Evolutionary conservation across 768 basidiomycete genomes (phyloP).

Genomic region (Lentinula edodes): DNA sequence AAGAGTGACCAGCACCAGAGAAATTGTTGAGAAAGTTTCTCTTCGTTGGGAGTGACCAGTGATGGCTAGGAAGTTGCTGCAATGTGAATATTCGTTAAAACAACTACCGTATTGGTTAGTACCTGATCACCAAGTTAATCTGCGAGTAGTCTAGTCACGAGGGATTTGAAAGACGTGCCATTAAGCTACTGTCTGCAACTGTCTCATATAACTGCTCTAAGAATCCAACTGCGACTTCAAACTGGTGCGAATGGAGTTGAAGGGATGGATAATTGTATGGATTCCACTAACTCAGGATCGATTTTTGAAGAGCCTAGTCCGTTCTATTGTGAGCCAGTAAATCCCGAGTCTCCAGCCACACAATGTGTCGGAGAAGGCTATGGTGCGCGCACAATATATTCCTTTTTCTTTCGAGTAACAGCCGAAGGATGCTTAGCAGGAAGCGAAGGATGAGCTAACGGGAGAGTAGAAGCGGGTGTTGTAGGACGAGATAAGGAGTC

Average conservation of each 20-base stretch:
- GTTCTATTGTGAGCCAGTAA: conserved; percentile 39
- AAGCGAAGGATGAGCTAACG: conserved; percentile 34
- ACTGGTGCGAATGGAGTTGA: conserved; percentile 23
- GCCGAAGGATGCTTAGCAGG: conserved; percentile 41
- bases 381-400: conserved; percentile 18
- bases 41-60: conserved; percentile 20
- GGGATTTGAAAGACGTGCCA: conserved; percentile 49
- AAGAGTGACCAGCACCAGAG: conserved; percentile 24
- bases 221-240: conserved; percentile 92
- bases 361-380: conserved; percentile 44
- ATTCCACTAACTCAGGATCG: conserved; percentile 35
- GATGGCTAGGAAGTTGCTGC: conserved; percentile 56
- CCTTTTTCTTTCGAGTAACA: conserved; percentile 35
- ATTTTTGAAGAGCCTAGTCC: conserved; percentile 29
- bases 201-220: conserved; percentile 84
- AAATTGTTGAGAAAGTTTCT: conserved; percentile 7
- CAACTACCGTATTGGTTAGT: conserved; percentile 93
- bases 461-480: conserved; percentile 36
- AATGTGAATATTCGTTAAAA: conserved; percentile 86
- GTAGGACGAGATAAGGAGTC: conserved; percentile 58
- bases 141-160: not conserved
- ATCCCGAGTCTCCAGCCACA: conserved; percentile 37
- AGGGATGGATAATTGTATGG: conserved; percentile 28
- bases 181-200: conserved; percentile 94
- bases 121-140: conserved; percentile 48